Percentiles rank a stretch among this genome's conserved stretches.
These are phyloP conservation scores for Chrysophaeum taylorii DNA, from an alignment of 352 stramenopile genomes.

Conservation along the genomic window DNA sequence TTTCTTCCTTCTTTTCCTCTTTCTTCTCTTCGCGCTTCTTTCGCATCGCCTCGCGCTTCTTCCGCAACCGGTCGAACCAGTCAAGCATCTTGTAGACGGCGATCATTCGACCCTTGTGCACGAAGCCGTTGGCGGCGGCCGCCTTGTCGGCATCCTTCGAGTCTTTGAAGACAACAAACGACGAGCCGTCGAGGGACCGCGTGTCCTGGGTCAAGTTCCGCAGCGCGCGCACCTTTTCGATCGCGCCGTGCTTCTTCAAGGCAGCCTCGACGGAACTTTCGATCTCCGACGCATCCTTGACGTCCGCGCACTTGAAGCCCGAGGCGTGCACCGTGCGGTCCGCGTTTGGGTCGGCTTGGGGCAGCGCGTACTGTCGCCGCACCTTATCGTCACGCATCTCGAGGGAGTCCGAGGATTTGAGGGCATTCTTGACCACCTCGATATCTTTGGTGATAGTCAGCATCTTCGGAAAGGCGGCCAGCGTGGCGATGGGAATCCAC, in stretches of 20 bases:
- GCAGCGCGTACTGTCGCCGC: not conserved
- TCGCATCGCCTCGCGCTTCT: conserved; percentile 3
- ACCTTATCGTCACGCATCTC: not conserved
- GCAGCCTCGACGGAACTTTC: not conserved
- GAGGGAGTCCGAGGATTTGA: not conserved
- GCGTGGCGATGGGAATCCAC: not conserved
- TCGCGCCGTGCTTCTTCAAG: not conserved
- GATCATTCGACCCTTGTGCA: not conserved
- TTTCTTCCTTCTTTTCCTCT: not conserved
- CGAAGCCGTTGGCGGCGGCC: not conserved
- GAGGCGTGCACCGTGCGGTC: not conserved
- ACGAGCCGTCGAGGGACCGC: not conserved
- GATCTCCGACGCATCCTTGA: not conserved
- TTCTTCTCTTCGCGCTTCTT: conserved; percentile 11
- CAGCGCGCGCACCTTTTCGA: not conserved
- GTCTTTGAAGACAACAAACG: not conserved
- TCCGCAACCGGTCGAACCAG: conserved; percentile 1
- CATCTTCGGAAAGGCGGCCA: not conserved
- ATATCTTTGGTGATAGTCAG: not conserved
- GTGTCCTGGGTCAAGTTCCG: not conserved
- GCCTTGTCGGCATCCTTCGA: not conserved
- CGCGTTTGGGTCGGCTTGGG: not conserved
- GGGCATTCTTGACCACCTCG: not conserved
- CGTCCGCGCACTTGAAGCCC: not conserved
- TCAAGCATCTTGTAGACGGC: not conserved